Evolutionary conservation across 139 green algal species (phyloP).

Genomic region (Marvania coccoides): DNA sequence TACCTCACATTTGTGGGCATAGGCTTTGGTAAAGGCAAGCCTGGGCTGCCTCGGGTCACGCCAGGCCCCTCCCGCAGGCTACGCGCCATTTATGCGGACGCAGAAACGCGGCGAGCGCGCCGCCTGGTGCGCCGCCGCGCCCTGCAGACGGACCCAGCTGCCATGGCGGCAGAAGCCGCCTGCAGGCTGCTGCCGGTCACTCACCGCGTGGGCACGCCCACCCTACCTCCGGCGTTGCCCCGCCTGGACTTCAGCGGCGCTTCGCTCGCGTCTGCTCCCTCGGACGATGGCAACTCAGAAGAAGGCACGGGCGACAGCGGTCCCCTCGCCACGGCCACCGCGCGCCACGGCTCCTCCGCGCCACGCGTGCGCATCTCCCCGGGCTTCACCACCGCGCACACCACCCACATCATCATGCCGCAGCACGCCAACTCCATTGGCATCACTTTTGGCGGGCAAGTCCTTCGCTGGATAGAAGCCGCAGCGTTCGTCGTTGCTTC

Average conservation of each 20-base stretch:
- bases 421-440: slow-evolving; percentile 70
- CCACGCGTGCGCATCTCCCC: slow-evolving; percentile 28
- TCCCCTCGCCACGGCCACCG: not conserved
- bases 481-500: slow-evolving; percentile 67
- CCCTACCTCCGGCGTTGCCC: slow-evolving; percentile 48
- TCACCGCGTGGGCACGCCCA: slow-evolving; percentile 49
- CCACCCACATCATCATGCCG: slow-evolving; percentile 74
- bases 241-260: no score
- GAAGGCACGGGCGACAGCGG: not conserved
- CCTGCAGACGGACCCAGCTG: slow-evolving; percentile 4
- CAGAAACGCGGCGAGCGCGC: slow-evolving; percentile 26
- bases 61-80: not conserved
- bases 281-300: not conserved
- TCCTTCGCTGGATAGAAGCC: slow-evolving; percentile 73
- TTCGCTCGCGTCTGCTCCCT: not conserved
- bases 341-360: not conserved
- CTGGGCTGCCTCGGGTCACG: not conserved
- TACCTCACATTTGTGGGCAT: slow-evolving; percentile 77
- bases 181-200: slow-evolving; percentile 60
- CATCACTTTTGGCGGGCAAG: slow-evolving; percentile 74
- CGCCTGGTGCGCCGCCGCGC: slow-evolving; percentile 31
- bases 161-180: slow-evolving; percentile 6
- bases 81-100: slow-evolving; percentile 32
- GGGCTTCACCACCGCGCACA: slow-evolving; percentile 50
- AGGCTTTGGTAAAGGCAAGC: not conserved